A percentile compares a stretch with the other conserved stretches of the same genome.
phyloP scores from a whole-genome alignment of 78 protist genomes.

The Planoprotostelium fungivorum region DNA sequence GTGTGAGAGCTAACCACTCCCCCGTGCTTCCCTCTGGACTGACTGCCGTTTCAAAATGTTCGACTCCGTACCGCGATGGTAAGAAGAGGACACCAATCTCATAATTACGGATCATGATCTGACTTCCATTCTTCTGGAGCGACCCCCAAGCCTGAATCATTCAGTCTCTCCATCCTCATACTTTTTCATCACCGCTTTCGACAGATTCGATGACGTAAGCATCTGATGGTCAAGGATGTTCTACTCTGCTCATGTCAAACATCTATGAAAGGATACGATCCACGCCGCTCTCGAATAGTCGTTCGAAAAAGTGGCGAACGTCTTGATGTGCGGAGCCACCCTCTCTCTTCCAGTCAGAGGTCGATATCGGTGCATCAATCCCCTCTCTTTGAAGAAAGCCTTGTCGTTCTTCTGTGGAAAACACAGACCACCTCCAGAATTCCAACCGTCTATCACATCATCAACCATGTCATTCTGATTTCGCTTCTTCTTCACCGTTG shows the following conservation, averaged over 20 bases:
- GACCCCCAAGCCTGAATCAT: not conserved
- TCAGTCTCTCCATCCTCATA: not conserved
- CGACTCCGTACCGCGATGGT: not conserved
- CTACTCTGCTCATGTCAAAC: not conserved
- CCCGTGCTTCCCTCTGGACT: too few relatives aligned
- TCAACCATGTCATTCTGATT: not conserved
- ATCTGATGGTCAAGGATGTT: not conserved
- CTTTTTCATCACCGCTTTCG: not conserved
- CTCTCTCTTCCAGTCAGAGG: not conserved
- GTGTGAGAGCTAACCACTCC: too few relatives aligned
- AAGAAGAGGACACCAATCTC: not conserved
- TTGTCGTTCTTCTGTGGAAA: not conserved
- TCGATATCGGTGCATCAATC: not conserved
- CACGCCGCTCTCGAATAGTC: not conserved
- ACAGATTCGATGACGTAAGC: not conserved
- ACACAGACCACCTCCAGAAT: not conserved
- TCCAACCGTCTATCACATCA: not conserved
- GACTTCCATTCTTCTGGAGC: not conserved
- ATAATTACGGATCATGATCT: not conserved
- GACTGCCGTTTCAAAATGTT: too few relatives aligned
- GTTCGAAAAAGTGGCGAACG: not conserved
- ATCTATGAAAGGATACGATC: too few relatives aligned
- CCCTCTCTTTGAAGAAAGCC: not conserved
- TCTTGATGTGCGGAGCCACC: not conserved
- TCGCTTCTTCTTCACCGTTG: not conserved